These are phyloP conservation scores for Ganoderma resinaceum DNA, from an alignment of 1,284 basidiomycete genomes.

Conservation along the genomic window DNA sequence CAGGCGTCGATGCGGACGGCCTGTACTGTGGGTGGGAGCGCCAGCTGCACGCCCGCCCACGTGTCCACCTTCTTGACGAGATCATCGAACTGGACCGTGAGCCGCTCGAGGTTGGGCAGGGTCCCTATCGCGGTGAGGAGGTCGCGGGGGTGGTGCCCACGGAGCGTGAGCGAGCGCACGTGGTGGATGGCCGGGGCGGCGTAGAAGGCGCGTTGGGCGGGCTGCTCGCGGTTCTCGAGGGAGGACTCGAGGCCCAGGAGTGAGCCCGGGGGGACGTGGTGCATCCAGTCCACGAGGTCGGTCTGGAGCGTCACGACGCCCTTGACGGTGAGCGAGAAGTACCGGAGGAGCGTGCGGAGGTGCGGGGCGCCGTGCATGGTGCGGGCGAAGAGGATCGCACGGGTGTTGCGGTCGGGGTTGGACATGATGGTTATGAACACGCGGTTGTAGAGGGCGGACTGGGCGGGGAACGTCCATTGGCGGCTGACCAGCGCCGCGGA, in stretches of 20 bases:
- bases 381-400: not conserved
- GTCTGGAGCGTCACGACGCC: not conserved
- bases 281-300: not conserved
- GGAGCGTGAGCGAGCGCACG: not conserved
- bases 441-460: not conserved
- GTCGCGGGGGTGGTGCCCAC: not conserved
- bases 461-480: not conserved
- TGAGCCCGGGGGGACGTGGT: not conserved
- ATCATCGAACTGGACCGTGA: not conserved
- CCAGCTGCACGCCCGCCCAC: not conserved
- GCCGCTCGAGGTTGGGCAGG: not conserved
- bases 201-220: not conserved
- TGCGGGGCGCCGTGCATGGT: not conserved
- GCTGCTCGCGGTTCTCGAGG: not conserved
- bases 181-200: not conserved
- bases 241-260: not conserved
- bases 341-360: not conserved
- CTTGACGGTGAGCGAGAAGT: not conserved
- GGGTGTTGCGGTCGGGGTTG: not conserved
- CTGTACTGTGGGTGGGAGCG: not conserved
- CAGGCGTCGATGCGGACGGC: not conserved
- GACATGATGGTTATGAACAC: constrained; percentile 2
- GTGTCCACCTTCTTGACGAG: not conserved
- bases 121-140: not conserved
- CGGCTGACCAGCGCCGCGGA: not conserved